Conservation (phyloP, 2,329 filamentous ascomycete genomes). For the Colletotrichum sp. region DNA sequence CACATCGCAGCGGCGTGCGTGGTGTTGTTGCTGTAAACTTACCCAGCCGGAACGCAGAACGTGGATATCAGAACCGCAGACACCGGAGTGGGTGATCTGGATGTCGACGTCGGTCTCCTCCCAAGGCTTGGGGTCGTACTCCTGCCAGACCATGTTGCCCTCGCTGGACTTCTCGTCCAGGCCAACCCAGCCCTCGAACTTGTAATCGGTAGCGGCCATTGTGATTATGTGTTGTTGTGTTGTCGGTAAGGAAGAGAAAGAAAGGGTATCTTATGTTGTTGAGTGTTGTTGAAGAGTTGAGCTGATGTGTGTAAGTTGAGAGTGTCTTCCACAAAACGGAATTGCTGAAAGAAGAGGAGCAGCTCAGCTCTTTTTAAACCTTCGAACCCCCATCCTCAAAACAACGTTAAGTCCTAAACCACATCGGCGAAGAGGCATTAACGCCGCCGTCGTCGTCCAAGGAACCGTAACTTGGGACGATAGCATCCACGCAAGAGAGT, state of each 20-base stretch:
- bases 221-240: constrained; percentile 12
- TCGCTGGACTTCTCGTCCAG: constrained; percentile 42
- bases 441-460: constrained; percentile 13
- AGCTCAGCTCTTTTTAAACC: constrained; percentile 3
- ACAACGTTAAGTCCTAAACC: constrained; percentile 13
- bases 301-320: background rate
- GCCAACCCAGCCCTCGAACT: constrained; percentile 58
- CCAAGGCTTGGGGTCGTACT: constrained; percentile 68
- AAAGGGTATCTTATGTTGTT: background rate
- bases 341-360: background rate
- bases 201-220: constrained; percentile 41
- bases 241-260: background rate
- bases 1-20: background rate
- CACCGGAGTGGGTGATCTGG: constrained; percentile 67
- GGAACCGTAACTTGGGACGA: background rate
- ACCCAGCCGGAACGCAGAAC: constrained; percentile 61
- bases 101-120: constrained; percentile 71
- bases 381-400: background rate
- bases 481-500: background rate
- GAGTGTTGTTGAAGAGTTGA: background rate
- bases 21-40: constrained; percentile 19
- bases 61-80: constrained; percentile 69
- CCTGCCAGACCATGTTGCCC: constrained; percentile 59
- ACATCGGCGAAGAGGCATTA: constrained; percentile 14
- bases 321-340: background rate